Base-by-base conservation (phyloP, 2,329 filamentous ascomycete genomes). In the Xylariales sp. region DNA sequence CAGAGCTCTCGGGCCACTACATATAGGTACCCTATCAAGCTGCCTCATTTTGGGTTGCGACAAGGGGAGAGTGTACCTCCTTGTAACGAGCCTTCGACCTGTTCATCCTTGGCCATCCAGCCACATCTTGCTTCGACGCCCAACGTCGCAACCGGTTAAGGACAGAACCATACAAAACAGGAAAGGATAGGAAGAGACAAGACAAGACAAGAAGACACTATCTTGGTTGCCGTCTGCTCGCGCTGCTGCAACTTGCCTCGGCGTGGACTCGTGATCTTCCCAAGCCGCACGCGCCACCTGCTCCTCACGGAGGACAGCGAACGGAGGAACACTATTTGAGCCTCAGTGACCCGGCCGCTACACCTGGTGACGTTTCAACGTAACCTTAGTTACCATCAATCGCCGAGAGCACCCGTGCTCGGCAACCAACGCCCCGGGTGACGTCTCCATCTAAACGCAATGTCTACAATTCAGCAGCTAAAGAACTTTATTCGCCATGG, bases 401-500 rank as follows among this genome's bases (percentile, higher is more conserved):
- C 64, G 58, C 65, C 65, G 55, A 65, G 53, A 65, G 48, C 62
- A 60, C 60, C 34, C 65, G 60, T 43, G 60, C 57, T 36, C 39
- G 28, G 16, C 53, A 39, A 39, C 41, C 23, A 36, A 39, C 43
- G 18, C 39, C 52, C 67, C 57, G 34, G 59, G 74, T 76, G 73
- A 76, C 75, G 68, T 75, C 67, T 65, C 69, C 43, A 65, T 72
- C 28, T 48, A 28, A 23, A 23, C 49, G 79, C 73, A 50, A 89
- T 90, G 87, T 89, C 87, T 76, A 89, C 88, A 73, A 97, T 97
- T 83, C 95, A 97, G 84, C 96, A 96, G 79, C 89, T 97, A 76
- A 97, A 98, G 83, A 97, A 97, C 82, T 97, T 98, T 82, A 96
- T 98, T 82, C 93, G 95, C 73, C 95, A 97, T 85, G 95, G 88